A percentile compares a stretch with the other conserved stretches of the same genome.
These are phyloP conservation scores for Neofusicoccum kwambonambiense DNA, from an alignment of 2,329 filamentous ascomycete species.

Conservation along the genomic window DNA sequence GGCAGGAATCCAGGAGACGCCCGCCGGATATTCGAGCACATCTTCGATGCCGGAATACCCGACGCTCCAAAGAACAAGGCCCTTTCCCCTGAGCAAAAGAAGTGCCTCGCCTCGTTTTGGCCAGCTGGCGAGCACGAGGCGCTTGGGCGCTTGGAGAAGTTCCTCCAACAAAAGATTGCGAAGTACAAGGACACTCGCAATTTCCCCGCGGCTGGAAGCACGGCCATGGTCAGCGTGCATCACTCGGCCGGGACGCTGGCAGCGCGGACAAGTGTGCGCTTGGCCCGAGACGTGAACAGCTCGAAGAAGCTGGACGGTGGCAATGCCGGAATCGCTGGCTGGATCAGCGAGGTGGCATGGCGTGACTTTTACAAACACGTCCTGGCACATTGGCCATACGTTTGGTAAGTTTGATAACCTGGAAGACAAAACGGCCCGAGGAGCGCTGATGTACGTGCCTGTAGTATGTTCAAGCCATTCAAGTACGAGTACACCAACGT, in stretches of 20 bases:
- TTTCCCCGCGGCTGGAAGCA: slow-evolving; percentile 60
- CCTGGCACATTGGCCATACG: slow-evolving; percentile 78
- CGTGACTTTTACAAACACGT: slow-evolving; percentile 88
- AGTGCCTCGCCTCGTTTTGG: slow-evolving; percentile 61
- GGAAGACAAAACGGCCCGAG: neutral
- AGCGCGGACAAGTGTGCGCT: slow-evolving; percentile 63
- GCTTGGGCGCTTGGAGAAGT: slow-evolving; percentile 60
- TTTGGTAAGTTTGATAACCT: slow-evolving; percentile 55
- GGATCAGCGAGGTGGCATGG: slow-evolving; percentile 85
- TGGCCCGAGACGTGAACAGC: slow-evolving; percentile 62
- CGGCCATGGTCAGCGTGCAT: slow-evolving; percentile 71
- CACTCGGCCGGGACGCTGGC: slow-evolving; percentile 68
- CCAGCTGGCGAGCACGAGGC: slow-evolving; percentile 77
- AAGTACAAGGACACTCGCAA: slow-evolving; percentile 67
- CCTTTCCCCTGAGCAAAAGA: slow-evolving; percentile 58
- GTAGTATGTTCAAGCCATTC: slow-evolving; percentile 70
- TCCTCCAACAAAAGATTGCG: slow-evolving; percentile 63
- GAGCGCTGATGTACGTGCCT: slow-evolving; percentile 6
- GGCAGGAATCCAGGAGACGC: slow-evolving; percentile 53
- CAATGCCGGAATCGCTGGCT: slow-evolving; percentile 63
- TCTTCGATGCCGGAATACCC: slow-evolving; percentile 65
- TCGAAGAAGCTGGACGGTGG: slow-evolving; percentile 65
- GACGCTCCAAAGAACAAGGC: slow-evolving; percentile 62
- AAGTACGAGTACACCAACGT: slow-evolving; percentile 85
- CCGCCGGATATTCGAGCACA: slow-evolving; percentile 47